These are phyloP conservation scores for Mimosa pudica DNA, from an alignment of 306 rosid genomes.

Conservation along the genomic window DNA sequence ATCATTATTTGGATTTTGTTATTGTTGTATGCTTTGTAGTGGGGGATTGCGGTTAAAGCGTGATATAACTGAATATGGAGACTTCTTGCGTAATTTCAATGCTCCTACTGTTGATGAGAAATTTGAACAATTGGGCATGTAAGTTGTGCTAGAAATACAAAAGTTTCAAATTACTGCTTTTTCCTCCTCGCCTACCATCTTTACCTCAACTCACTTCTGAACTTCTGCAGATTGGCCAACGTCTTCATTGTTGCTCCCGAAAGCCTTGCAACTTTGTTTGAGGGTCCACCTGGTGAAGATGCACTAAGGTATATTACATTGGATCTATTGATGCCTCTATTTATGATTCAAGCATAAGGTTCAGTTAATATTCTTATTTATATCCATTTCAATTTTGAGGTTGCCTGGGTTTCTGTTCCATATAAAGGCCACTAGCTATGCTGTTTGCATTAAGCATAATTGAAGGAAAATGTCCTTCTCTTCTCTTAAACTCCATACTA, in stretches of 20 bases:
- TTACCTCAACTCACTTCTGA: conserved; percentile 26
- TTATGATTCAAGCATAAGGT: neutral
- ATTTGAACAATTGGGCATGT: conserved; percentile 77
- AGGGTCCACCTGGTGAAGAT: conserved; percentile 73
- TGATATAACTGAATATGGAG: conserved; percentile 80
- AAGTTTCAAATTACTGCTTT: conserved; percentile 8
- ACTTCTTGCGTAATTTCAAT: conserved; percentile 57
- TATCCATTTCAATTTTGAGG: neutral
- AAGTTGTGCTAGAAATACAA: conserved; percentile 32
- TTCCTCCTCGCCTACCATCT: neutral
- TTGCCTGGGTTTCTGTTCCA: neutral
- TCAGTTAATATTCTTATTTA: neutral
- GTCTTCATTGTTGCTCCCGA: conserved; percentile 82
- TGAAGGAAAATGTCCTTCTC: neutral
- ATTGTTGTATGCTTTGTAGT: conserved; percentile 38
- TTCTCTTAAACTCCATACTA: neutral
- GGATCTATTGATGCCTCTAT: conserved; percentile 2
- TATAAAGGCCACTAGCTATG: neutral
- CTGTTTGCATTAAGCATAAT: neutral
- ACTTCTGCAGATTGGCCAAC: conserved; percentile 60
- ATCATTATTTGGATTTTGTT: neutral
- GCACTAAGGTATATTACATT: conserved; percentile 53
- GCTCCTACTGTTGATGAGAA: conserved; percentile 58
- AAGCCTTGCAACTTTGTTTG: conserved; percentile 64
- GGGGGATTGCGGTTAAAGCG: conserved; percentile 80